Base-by-base conservation (phyloP, 1,139 yeast genomes). In the Waltiozyma solani region DNA sequence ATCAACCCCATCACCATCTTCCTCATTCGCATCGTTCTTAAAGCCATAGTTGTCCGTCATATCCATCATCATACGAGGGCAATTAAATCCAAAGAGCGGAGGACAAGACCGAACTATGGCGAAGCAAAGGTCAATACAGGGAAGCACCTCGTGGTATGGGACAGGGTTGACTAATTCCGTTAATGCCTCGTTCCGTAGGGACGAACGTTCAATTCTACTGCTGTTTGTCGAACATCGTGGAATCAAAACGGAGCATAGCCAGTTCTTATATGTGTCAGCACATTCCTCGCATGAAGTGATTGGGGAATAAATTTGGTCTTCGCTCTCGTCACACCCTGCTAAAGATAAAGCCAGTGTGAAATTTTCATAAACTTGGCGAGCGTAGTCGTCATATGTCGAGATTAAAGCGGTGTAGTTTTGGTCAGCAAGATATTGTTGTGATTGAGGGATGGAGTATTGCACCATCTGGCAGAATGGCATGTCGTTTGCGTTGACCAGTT, bases 191-290 rank as follows among this genome's bases (percentile, higher is more conserved):
- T 73, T 85, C 42, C 98, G 17, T 14, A 26, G 14, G 9, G 17
- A 67, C 9, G 85, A 78, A 8, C 64, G 58, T n/a, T 69, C 69
- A 2, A 60, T 60, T 4, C 62, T 59, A 6, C 66, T 57, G 24
- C 71, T 57, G 1, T 58, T 54, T 0, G 82, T 64, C 1, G 81
- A 68, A 52, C 98, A 91, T 27, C 97, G 64, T 0, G 98, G 97
- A n/a, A 91, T 83, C 0, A 87, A 68, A 5, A 85, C 86, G 0
- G 95, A 72, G 61, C 98, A 91, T 17, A 91, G 67, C 98, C 98
- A 91, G 51, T 80, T 71, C 51, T 76, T 79, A 57, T 91, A 91
- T 2, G 91, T 69, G 3, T 58, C 51, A 1, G 73, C 71, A 57
- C 98, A 91, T 52, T 84, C 79, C 12, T 64, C 69, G 53, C 98